Evolutionary conservation across 2,329 filamentous ascomycete species (phyloP), one percentile per base, ranked within the genome.

Genomic region (Penicillium sp.): DNA sequence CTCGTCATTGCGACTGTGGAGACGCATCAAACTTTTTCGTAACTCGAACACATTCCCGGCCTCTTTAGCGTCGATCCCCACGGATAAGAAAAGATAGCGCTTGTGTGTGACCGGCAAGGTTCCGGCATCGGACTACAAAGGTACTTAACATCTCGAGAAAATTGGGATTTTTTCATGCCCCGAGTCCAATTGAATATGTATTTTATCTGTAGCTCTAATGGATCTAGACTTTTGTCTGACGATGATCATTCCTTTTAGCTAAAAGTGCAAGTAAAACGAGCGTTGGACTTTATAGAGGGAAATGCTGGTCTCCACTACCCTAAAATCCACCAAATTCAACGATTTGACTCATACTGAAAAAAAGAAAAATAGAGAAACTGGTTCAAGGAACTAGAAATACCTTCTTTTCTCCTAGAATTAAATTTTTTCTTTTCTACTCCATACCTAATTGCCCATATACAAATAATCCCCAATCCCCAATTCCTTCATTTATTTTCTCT

Each of bases 331-430:
- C 31, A 25, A 35, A 37, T 37, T 50, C 31, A 48, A 39, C 47
- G 16, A 27, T 63, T 68, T 70, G 69, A 71, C 66, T 71, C 69
- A 71, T 69, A 63, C 55, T 58, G 56, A 45, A 54, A 45, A 50
- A 50, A 42, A 46, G 53, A 45, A 50, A 50, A 42, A 46, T 25
- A 29, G 3, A 19, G 6, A 39, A 50, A 26, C 14, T 26, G 27
- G 44, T 23, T 9, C 51, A 47, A 39, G 21, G 26, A 23, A n/a
- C 9, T 39, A 39, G 16, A 19, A 39, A 39, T 11, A 8, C 35
- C 8, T 37, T 19, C 35, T n/a, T n/a, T 39, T 11, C n/a, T 39
- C 35, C 35, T 39, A 6, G 9, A 19, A 9, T n/a, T n/a, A 9
- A 9, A 39, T 9, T 39, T 37, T 37, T 7, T 19, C 9, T 4